Evolutionary conservation across 2,329 filamentous ascomycete species (phyloP), one percentile per base, ranked within the genome.

Genomic region (Sporothrix euskadiensis): DNA sequence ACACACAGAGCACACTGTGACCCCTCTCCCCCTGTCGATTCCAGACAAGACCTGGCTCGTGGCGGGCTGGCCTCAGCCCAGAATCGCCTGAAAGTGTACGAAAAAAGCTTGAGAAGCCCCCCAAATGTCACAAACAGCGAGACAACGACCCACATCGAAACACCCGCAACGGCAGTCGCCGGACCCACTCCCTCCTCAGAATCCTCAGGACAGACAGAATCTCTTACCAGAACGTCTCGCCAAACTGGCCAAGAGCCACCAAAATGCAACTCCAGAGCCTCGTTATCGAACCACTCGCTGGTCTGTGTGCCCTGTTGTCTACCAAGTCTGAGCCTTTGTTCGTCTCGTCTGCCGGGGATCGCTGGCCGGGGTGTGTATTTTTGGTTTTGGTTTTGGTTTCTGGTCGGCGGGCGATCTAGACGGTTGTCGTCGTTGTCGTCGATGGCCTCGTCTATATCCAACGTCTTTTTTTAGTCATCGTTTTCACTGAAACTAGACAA

Each of bases 281-380:
- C 39, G 16, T 19, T 35, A 66, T 66, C 61, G 61, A 66, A 66
- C 61, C 61, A 66, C 22, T 26, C 22, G 14, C 7, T 19, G 22
- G 39, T 47, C 22, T 66, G 61, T 47, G 61, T 22, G 56, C 61
- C 9, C 14, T 49, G 19, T 49, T 49, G 41, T 44, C 6, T 12
- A 44, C 14, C 41, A 26, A 26, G 2, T 52, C 32, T 49, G 7
- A 12, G n/a, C 3, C 5, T 68, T 68, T 54, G 26, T 19, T 69
- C 32, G 47, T 69, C 49, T 69, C 66, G 47, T 69, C 66, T 56
- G 39, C 61, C 61, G 61, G 61, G 39, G 61, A 66, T 66, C 61
- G 61, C 61, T 66, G 61, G 22, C 61, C 39, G 22, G 61, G 61
- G 22, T 35, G 8, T 56, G 41, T 12, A 19, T 26, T 39, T 44